Evolutionary conservation across 1,284 basidiomycete species (phyloP).

Genomic region (Gomphus bonarii): DNA sequence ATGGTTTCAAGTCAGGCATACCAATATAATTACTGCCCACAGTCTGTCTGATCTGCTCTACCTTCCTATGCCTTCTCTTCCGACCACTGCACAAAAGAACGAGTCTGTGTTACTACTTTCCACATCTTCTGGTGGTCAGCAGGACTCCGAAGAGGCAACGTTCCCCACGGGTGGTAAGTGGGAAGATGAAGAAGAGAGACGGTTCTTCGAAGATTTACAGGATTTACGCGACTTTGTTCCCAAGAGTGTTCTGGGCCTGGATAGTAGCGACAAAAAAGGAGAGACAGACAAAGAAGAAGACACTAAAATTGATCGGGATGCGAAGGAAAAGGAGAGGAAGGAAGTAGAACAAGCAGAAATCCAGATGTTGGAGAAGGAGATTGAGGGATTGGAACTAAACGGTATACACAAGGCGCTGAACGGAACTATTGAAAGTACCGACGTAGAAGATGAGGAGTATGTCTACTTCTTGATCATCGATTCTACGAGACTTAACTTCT

Average conservation of each 20-base stretch:
- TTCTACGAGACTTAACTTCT: conserved; percentile 9
- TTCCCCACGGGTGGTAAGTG: conserved; percentile 73
- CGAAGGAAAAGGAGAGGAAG: conserved; percentile 30
- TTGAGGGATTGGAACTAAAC: conserved; percentile 35
- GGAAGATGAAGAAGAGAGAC: conserved; percentile 95
- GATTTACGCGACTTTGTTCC: conserved; percentile 92
- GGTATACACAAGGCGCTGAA: conserved; percentile 20
- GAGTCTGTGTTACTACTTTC: conserved; percentile 67
- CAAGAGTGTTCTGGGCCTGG: conserved; percentile 76
- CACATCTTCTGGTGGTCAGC: conserved; percentile 29
- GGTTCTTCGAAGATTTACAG: conserved; percentile 90
- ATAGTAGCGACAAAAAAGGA: conserved; percentile 33
- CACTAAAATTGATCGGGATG: conserved; percentile 36
- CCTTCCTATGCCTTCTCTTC: conserved; percentile 71
- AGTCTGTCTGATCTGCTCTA: conserved; percentile 86
- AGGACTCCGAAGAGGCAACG: conserved; percentile 48
- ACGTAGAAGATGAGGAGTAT: conserved; percentile 41
- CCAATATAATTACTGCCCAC: background rate
- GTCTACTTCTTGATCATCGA: conserved; percentile 16
- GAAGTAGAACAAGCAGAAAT: conserved; percentile 41
- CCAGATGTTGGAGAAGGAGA: conserved; percentile 60
- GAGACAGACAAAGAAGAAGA: conserved; percentile 21
- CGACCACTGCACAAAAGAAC: conserved; percentile 66
- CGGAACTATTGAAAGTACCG: conserved; percentile 20
- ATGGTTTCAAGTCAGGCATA: background rate